Base-by-base conservation (phyloP, 2,329 filamentous ascomycete species). In the Neopestalotiopsis clavispora region DNA sequence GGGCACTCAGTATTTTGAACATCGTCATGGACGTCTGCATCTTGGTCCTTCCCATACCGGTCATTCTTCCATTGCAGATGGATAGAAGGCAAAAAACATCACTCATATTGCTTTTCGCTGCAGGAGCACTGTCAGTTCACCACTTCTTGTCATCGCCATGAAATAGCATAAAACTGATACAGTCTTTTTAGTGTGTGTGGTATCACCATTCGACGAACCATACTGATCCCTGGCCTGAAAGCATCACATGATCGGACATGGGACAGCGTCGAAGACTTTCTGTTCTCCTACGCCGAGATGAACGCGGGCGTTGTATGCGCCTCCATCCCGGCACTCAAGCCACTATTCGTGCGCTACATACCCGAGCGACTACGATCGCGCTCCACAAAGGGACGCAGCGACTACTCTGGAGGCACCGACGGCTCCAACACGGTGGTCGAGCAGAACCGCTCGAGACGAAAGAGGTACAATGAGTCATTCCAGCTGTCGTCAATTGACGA, bases 301-400 rank as follows among this genome's bases (percentile, higher is more conserved):
- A 65, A 68, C 49, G 67, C 67, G 1, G 67, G 67, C 17, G 64
- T 68, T 14, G 34, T 69, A n/a, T 69, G 67, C 40, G 67, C 67
- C 28, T 66, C 67, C 12, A 58, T 69, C 9, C 67, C 67, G 6
- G 64, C 63, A 17, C 56, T 66, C 23, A 69, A 69, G 58, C 67
- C 67, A 17, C 42, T 69, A n/a, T 66, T 69, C 30, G 38, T 56
- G 13, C 42, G 38, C 40, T 68, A 56, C 17, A n/a, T 68, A 30
- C 67, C 67, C 2, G 34, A 45, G 49, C n/a, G 20, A 32, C 32
- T 68, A 14, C 59, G 30, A 7, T 40, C 23, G 20, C 60, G 60
- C 30, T 14, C 30, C 14, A 10, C 32, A 20, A 38, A 23, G 23
- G 38, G 60, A 13, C 32, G 60, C n/a, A 63, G 32, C 32, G 23